Evolutionary conservation across 2,329 filamentous ascomycete genomes (phyloP).

Genomic region (Neopestalotiopsis clavispora): DNA sequence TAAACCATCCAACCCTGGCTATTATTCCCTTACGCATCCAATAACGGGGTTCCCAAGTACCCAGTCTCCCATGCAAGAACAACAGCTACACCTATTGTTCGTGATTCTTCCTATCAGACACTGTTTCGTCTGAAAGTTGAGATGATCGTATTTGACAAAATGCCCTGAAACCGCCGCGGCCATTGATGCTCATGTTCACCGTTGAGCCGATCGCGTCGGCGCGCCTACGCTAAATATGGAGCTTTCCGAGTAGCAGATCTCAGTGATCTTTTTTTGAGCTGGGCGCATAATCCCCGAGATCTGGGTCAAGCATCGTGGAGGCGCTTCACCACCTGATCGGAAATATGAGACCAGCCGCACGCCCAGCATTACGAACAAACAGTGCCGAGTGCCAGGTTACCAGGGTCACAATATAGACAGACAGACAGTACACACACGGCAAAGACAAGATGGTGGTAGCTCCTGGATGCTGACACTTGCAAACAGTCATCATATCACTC

Average conservation of each 20-base stretch:
- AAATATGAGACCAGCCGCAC: neutral
- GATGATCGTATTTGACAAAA: neutral
- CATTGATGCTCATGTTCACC: neutral
- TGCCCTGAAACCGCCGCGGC: neutral
- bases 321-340: constrained; percentile 6
- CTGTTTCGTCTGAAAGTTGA: neutral
- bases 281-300: neutral
- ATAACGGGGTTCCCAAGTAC: neutral
- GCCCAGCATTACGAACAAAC: neutral
- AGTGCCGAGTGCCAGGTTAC: constrained; percentile 1
- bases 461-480: no score
- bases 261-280: neutral
- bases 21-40: neutral
- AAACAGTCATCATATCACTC: no score
- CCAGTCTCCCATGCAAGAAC: neutral
- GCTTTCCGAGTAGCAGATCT: neutral
- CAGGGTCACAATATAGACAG: neutral
- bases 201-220: neutral
- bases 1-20: neutral
- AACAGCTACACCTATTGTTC: neutral
- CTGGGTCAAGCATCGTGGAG: neutral
- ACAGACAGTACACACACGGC: neutral
- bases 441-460: no score
- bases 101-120: neutral
- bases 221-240: neutral